Evolutionary conservation across 1,284 basidiomycete genomes (phyloP).

Genomic region (Exsudoporus floridanus): DNA sequence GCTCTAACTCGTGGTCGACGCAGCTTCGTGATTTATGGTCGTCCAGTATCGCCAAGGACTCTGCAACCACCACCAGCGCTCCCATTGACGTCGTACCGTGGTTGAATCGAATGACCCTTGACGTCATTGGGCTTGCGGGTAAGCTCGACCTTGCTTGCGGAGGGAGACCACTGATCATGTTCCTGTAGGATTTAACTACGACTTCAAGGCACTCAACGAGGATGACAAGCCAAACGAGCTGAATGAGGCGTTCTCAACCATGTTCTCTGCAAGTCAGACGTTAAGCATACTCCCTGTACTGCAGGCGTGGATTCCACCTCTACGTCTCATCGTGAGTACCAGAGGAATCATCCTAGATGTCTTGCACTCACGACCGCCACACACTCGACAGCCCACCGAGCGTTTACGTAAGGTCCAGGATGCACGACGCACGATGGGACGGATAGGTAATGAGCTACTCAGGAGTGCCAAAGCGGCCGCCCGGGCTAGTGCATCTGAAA

Average conservation of each 20-base stretch:
- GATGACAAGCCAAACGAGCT: constrained; percentile 45
- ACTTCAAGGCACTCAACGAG: constrained; percentile 53
- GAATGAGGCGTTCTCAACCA: constrained; percentile 46
- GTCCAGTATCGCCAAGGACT: constrained; percentile 30
- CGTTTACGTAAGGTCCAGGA: constrained; percentile 8
- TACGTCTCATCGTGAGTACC: constrained; percentile 43
- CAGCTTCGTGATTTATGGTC: constrained; percentile 51
- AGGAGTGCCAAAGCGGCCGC: constrained; percentile 43
- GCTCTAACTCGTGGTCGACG: background rate
- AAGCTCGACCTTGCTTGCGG: background rate
- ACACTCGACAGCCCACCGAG: constrained; percentile 16
- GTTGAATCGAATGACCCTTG: constrained; percentile 59
- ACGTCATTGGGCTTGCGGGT: constrained; percentile 71
- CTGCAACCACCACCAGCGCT: constrained; percentile 9
- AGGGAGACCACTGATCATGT: background rate
- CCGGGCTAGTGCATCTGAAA: constrained; percentile 24
- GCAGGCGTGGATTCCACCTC: constrained; percentile 41
- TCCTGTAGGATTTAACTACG: constrained; percentile 59
- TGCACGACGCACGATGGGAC: constrained; percentile 28
- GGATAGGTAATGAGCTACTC: constrained; percentile 49
- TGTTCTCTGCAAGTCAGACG: constrained; percentile 37
- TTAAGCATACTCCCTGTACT: constrained; percentile 35
- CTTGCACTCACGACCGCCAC: background rate
- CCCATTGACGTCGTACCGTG: constrained; percentile 54
- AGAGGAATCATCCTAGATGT: background rate